These are phyloP conservation scores for Hortaea sp. DNA, from an alignment of 2,329 filamentous ascomycete genomes.

Conservation along the genomic window DNA sequence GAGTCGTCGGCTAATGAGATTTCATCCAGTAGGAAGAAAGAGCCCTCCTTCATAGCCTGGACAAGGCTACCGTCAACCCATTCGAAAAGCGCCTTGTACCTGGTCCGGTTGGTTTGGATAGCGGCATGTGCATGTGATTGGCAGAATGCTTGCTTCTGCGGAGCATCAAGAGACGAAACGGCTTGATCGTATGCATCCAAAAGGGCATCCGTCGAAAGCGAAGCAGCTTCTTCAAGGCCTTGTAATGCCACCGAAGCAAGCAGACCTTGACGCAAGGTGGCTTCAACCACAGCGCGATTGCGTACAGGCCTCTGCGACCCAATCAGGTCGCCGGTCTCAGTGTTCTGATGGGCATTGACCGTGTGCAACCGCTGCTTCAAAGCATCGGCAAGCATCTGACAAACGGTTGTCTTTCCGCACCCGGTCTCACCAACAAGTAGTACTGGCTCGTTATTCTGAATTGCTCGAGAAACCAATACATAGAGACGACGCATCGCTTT, in stretches of 20 bases:
- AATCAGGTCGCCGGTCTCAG: conserved; percentile 93
- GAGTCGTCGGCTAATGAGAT: conserved; percentile 97
- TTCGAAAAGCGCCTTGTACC: conserved; percentile 81
- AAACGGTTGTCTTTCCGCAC: conserved; percentile 95
- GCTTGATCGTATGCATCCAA: conserved; percentile 47
- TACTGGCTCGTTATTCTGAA: conserved; percentile 86
- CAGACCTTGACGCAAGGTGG: conserved; percentile 55
- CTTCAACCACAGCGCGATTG: conserved; percentile 66
- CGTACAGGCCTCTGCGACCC: conserved; percentile 86
- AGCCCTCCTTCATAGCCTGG: conserved; percentile 80
- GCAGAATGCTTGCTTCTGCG: conserved; percentile 7
- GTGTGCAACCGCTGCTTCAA: conserved; percentile 68
- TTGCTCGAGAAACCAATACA: conserved; percentile 74
- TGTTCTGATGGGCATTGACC: conserved; percentile 96
- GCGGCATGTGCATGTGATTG: conserved; percentile 10
- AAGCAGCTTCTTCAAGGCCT: conserved; percentile 9
- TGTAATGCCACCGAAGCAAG: conserved; percentile 23
- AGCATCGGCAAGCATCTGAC: conserved; percentile 80
- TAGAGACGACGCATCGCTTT: conserved; percentile 87
- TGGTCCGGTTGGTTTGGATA: conserved; percentile 43
- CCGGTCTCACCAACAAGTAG: conserved; percentile 93
- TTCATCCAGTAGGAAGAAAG: conserved; percentile 91
- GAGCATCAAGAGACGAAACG: conserved; percentile 29
- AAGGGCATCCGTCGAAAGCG: conserved; percentile 42
- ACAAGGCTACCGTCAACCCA: conserved; percentile 94